Conservation (phyloP, 371 early-diverging fungal species). For the Rhizopus sp. region DNA sequence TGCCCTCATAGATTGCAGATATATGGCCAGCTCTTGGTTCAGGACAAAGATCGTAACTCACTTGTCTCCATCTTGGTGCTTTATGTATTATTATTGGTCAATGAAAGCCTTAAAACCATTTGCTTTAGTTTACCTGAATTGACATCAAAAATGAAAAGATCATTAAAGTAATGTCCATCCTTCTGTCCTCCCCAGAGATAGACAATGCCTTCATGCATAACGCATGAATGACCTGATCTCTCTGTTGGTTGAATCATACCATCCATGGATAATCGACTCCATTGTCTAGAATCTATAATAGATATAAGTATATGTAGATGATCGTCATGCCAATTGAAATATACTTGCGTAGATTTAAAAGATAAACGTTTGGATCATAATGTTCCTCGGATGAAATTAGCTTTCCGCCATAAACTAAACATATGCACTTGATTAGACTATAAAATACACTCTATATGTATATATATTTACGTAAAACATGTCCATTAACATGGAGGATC, state of each 20-base stretch:
- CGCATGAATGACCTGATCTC: constrained; percentile 71
- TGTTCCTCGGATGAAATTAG: constrained; percentile 37
- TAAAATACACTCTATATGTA: too few species aligned
- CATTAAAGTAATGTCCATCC: constrained; percentile 69
- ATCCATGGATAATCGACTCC: constrained; percentile 58
- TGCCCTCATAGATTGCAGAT: constrained; percentile 57
- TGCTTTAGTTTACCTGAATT: constrained; percentile 45
- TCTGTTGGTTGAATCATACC: constrained; percentile 57
- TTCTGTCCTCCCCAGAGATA: constrained; percentile 75
- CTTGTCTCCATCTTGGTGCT: constrained; percentile 56
- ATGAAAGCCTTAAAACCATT: neutral
- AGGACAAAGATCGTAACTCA: constrained; percentile 49
- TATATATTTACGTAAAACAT: constrained; percentile 36
- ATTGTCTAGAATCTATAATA: constrained; percentile 44
- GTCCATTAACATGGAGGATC: constrained; percentile 35
- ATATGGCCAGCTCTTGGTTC: constrained; percentile 62
- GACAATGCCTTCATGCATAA: constrained; percentile 64
- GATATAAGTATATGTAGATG: neutral
- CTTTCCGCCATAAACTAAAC: constrained; percentile 51
- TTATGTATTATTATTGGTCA: neutral
- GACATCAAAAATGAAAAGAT: constrained; percentile 69
- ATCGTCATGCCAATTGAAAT: neutral
- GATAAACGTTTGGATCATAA: constrained; percentile 46
- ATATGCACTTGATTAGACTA: neutral
- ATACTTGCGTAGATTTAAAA: constrained; percentile 46